Evolutionary conservation across 371 early-diverging fungal genomes (phyloP), one percentile per base, ranked within the genome.

Genomic region (Mucor mucedo): DNA sequence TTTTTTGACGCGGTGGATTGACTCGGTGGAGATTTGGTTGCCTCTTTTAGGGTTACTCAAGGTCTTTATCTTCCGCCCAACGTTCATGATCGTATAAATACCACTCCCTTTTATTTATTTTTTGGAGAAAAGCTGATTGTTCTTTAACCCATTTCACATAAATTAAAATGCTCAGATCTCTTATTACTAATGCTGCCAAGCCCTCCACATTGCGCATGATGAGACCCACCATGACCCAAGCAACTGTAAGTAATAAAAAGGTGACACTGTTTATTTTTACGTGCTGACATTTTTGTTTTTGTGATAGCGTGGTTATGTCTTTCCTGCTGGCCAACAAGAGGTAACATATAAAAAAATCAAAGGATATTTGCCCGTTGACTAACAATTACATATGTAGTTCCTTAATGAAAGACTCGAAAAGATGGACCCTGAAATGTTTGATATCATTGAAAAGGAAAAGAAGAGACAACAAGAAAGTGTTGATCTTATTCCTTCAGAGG

Each of bases 401-500:
- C 84, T 93, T 41, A 93, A 92, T 75, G 76, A 79, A 55, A 83
- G 84, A 54, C 74, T 93, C 65, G 79, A 84, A 55, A 80, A 84
- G 55, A 83, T 77, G 56, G 99, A 99, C 78, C 96, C 96, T 9
- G 97, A 97, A 76, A 85, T 99, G 79, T 91, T 87, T 72, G 87
- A 94, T 70, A 93, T 99, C 66, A 94, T 99, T 71, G 95, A 97
- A 76, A 77, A 80, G 29, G 99, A 99, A 83, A 98, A 98, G 87
- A 88, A 86, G 70, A 89, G 99, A 75, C 99, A 99, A 86, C 85
- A 94, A 55, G 95, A 95, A 39, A 86, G 91, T 45, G 88, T 99
- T 59, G 93, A 92, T 59, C 84, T 99, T 73, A 99, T 99, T 71
- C 97, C 99, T 40, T 97, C 97, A 48, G 97, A 98, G 89, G 95